A percentile compares a stretch with the other conserved stretches of the same genome.
Conservation (phyloP, 2,329 filamentous ascomycete genomes). For the Trichoderma cornu-damae region DNA sequence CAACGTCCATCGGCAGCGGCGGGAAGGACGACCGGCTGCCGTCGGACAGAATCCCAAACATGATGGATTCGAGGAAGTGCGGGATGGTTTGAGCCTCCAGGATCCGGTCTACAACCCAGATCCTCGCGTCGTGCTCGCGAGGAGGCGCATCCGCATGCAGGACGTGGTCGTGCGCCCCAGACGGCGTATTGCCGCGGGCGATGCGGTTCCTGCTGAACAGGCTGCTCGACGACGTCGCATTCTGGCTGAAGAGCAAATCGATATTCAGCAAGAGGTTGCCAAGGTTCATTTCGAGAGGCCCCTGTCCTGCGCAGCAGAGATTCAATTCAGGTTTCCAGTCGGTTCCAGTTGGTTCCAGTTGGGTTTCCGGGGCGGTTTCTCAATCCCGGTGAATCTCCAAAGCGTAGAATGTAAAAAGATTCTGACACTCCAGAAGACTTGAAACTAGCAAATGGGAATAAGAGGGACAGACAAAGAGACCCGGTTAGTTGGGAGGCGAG, state of each 20-base stretch:
- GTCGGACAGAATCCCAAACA: slow-evolving; percentile 15
- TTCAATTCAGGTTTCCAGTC: not conserved
- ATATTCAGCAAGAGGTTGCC: slow-evolving; percentile 4
- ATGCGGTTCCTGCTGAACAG: slow-evolving; percentile 11
- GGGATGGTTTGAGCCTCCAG: slow-evolving; percentile 25
- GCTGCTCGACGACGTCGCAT: not conserved
- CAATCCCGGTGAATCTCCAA: too few relatives aligned
- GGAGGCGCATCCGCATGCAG: not conserved
- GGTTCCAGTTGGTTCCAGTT: too few relatives aligned
- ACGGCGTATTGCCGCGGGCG: slow-evolving; percentile 13
- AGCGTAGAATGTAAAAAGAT: not conserved
- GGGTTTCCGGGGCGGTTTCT: too few relatives aligned
- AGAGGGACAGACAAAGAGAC: too few relatives aligned
- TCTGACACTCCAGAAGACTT: too few relatives aligned
- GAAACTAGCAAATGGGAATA: too few relatives aligned
- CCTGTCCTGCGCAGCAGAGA: not conserved
- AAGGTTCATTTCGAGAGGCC: not conserved
- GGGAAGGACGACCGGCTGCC: slow-evolving; percentile 15
- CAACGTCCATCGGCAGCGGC: not conserved
- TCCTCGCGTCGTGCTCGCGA: not conserved
- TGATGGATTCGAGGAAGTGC: slow-evolving; percentile 23
- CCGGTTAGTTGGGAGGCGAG: too few relatives aligned
- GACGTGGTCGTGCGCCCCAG: not conserved
- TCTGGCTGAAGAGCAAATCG: slow-evolving; percentile 12
- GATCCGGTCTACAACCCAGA: slow-evolving; percentile 25